Percentiles rank a stretch among this genome's conserved stretches.
Evolutionary conservation across 2,329 filamentous ascomycete genomes (phyloP).

Genomic region (Reticulascus tulasneorum): DNA sequence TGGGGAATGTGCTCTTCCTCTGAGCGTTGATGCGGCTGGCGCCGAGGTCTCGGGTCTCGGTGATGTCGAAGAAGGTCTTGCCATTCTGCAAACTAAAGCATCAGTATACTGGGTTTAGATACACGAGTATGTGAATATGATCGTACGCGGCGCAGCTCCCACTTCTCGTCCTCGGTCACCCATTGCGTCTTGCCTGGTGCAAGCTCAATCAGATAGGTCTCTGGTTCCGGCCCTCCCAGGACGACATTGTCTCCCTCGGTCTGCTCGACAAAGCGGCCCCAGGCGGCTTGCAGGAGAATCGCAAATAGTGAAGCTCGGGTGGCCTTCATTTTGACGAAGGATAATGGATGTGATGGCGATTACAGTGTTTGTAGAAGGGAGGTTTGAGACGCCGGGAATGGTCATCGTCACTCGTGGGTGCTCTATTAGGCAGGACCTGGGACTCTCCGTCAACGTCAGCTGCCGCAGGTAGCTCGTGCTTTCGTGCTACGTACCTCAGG

Average conservation of each 20-base stretch:
- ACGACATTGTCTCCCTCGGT: conserved; percentile 48
- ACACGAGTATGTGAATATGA: background rate
- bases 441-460: no score
- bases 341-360: no score
- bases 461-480: no score
- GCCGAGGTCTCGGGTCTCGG: conserved; percentile 65
- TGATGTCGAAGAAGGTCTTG: conserved; percentile 92
- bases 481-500: no score
- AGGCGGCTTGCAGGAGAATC: conserved; percentile 49
- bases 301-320: conserved; percentile 49
- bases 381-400: no score
- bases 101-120: background rate
- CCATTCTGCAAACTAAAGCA: conserved; percentile 58
- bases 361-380: no score
- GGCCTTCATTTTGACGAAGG: conserved; percentile 53
- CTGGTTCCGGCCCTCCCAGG: conserved; percentile 38
- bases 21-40: conserved; percentile 28
- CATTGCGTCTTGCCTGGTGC: conserved; percentile 77
- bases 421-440: no score
- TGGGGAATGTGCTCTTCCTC: conserved; percentile 59
- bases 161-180: conserved; percentile 94
- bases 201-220: conserved; percentile 75
- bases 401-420: no score
- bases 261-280: conserved; percentile 53
- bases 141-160: conserved; percentile 77